Evolutionary conservation across 176 grass and related monocot species (phyloP).

Genomic region (Alopecurus myosuroides): DNA sequence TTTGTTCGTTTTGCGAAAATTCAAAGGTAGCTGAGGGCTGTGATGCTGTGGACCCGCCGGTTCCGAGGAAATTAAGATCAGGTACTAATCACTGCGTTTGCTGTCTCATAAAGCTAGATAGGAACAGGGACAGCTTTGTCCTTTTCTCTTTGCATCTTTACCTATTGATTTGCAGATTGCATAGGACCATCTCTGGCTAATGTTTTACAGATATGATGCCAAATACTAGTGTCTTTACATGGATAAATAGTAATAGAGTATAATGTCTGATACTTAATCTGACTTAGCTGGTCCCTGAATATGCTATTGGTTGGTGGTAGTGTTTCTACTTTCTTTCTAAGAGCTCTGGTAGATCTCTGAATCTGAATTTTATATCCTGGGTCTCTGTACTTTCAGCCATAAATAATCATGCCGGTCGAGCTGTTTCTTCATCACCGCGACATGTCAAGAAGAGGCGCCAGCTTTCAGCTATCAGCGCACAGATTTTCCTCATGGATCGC

Average conservation of each 20-base stretch:
- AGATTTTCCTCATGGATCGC: not conserved
- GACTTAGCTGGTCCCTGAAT: slow-evolving; percentile 1
- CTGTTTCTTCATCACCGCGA: slow-evolving; percentile 11
- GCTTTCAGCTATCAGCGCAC: slow-evolving; percentile 39
- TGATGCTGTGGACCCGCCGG: slow-evolving; percentile 47
- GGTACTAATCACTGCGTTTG: slow-evolving; percentile 40
- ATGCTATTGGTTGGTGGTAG: not conserved
- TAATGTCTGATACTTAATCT: not conserved
- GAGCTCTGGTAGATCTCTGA: not conserved
- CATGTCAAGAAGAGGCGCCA: slow-evolving; percentile 50
- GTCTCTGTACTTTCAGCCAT: slow-evolving; percentile 50
- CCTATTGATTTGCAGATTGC: not conserved
- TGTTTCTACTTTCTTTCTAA: not conserved
- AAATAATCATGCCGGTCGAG: slow-evolving; percentile 26
- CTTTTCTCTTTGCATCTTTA: not conserved
- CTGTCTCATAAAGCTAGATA: not conserved
- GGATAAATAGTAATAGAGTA: not conserved
- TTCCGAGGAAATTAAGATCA: slow-evolving; percentile 84
- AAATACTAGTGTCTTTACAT: not conserved
- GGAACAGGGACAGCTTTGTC: not conserved
- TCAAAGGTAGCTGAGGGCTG: slow-evolving; percentile 43
- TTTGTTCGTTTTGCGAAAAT: not conserved
- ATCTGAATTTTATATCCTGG: not conserved
- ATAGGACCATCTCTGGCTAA: not conserved
- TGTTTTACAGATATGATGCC: not conserved